These are phyloP conservation scores for Acacia crassicarpa DNA, from an alignment of 306 rosid genomes.

Conservation along the genomic window DNA sequence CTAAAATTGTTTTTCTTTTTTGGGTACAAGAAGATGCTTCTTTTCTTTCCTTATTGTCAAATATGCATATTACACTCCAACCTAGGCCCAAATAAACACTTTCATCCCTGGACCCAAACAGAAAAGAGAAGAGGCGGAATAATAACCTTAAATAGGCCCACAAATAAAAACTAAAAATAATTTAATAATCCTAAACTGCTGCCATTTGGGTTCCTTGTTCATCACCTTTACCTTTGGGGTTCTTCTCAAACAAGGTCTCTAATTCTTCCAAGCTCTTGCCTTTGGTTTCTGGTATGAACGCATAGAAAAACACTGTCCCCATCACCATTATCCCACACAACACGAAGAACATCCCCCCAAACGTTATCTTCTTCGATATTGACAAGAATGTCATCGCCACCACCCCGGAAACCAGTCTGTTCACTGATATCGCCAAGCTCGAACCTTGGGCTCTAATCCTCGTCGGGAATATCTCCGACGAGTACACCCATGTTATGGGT, in stretches of 20 bases:
- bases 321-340: constrained; percentile 61
- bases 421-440: constrained; percentile 72
- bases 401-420: constrained; percentile 69
- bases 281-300: constrained; percentile 58
- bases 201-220: background rate
- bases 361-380: constrained; percentile 55
- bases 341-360: constrained; percentile 56
- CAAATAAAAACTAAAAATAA: background rate
- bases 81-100: background rate
- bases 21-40: background rate
- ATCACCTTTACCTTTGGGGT: background rate
- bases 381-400: constrained; percentile 72
- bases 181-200: background rate
- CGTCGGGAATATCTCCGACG: constrained; percentile 68
- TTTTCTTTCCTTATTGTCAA: background rate
- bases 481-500: constrained; percentile 80
- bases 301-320: constrained; percentile 48
- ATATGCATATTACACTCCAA: background rate
- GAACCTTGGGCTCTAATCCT: constrained; percentile 78
- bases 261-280: constrained; percentile 44
- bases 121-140: background rate
- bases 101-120: background rate
- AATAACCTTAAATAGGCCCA: background rate
- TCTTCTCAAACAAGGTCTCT: constrained; percentile 35
- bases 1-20: background rate